These are phyloP conservation scores for Mycena kentingensis DNA, from an alignment of 768 basidiomycete species.

Conservation along the genomic window DNA sequence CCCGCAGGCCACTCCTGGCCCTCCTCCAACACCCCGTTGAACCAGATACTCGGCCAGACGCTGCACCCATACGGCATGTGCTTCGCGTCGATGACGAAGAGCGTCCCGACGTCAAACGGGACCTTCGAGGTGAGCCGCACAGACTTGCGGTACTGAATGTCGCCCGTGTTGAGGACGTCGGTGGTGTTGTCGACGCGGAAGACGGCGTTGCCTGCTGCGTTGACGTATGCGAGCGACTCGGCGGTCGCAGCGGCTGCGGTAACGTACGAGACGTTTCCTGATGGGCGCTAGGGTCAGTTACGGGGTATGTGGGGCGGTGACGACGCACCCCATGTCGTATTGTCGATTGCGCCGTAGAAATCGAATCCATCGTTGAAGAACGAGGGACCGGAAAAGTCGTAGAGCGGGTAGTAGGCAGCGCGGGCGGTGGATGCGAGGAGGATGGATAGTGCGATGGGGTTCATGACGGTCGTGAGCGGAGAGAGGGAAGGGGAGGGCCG, in stretches of 20 bases:
- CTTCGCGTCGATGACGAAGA: slow-evolving; percentile 46
- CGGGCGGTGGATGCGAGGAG: too few species aligned
- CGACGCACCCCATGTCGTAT: slow-evolving; percentile 23
- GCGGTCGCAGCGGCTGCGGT: slow-evolving; percentile 47
- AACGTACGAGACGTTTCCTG: slow-evolving; percentile 68
- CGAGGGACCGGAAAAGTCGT: slow-evolving; percentile 13
- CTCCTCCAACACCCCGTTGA: slow-evolving; percentile 35
- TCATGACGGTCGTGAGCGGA: too few species aligned
- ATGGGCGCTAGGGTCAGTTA: not conserved
- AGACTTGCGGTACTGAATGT: slow-evolving; percentile 20
- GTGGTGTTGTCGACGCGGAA: slow-evolving; percentile 73
- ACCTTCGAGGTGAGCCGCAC: slow-evolving; percentile 28
- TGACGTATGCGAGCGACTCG: slow-evolving; percentile 59
- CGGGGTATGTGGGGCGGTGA: not conserved
- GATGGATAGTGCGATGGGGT: too few species aligned
- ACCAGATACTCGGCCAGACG: slow-evolving; percentile 54
- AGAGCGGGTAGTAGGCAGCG: slow-evolving; percentile 17
- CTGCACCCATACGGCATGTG: slow-evolving; percentile 57
- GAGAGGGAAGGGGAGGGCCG: too few species aligned
- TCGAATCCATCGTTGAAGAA: slow-evolving; percentile 23
- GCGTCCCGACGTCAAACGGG: slow-evolving; percentile 44
- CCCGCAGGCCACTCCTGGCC: slow-evolving; percentile 45
- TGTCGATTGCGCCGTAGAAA: slow-evolving; percentile 21
- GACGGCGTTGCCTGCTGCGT: slow-evolving; percentile 62
- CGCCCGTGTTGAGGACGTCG: slow-evolving; percentile 6